Percentiles rank a stretch among this genome's conserved stretches.
Conservation (phyloP, 768 basidiomycete genomes). For the Porpolomopsis calyptriformis region DNA sequence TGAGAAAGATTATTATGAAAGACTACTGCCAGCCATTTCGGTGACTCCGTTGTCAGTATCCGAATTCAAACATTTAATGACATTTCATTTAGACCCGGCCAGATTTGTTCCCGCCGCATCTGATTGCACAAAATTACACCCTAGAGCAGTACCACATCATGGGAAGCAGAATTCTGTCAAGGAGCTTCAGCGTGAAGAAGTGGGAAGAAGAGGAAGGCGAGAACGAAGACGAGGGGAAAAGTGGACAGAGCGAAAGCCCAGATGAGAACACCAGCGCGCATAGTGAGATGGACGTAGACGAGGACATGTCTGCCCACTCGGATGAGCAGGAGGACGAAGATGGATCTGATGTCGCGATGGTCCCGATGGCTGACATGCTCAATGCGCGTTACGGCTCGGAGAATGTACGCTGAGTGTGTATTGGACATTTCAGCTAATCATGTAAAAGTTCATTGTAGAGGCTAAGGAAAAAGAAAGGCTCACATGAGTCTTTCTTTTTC, state of each 20-base stretch:
- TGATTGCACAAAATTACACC: constrained; percentile 43
- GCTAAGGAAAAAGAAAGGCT: no score
- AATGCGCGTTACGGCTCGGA: constrained; percentile 81
- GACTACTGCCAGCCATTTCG: constrained; percentile 59
- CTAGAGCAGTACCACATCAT: constrained; percentile 74
- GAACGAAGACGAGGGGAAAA: constrained; percentile 14
- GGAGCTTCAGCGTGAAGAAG: constrained; percentile 78
- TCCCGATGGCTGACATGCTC: constrained; percentile 92
- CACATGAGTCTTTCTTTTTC: no score
- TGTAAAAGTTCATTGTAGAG: no score
- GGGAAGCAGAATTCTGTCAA: constrained; percentile 85
- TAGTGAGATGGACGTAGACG: constrained; percentile 36
- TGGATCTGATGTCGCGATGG: constrained; percentile 70
- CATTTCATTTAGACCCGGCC: constrained; percentile 40
- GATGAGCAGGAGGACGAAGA: constrained; percentile 37
- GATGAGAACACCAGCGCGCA: constrained; percentile 22
- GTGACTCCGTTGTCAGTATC: constrained; percentile 28
- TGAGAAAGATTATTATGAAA: constrained; percentile 57
- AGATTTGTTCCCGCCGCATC: constrained; percentile 55
- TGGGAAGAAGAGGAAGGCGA: constrained; percentile 33
- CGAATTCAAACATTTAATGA: not conserved
- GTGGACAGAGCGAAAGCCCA: constrained; percentile 15
- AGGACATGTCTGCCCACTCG: constrained; percentile 17
- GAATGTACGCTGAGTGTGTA: constrained; percentile 47
- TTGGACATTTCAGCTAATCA: constrained; percentile 3